Evolutionary conservation across 805 yeast genomes (phyloP).

Genomic region (Dipodascopsis uninucleata): DNA sequence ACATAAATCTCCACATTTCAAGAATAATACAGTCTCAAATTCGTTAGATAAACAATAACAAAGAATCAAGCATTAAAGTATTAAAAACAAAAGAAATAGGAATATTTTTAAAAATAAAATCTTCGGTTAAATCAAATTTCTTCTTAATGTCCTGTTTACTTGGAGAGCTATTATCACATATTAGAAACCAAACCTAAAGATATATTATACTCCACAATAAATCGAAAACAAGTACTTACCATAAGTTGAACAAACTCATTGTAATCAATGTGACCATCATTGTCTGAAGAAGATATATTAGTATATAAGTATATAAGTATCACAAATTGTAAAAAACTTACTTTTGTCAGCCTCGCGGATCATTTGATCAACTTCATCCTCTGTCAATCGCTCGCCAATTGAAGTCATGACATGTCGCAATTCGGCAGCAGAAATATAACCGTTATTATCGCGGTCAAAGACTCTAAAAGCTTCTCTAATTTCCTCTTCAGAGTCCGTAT

Average conservation of each 20-base stretch:
- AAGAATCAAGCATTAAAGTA: too few relatives aligned
- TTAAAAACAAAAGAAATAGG: too few relatives aligned
- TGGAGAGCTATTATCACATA: slow-evolving; percentile 8
- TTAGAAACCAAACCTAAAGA: too few relatives aligned
- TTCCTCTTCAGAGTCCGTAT: slow-evolving; percentile 95
- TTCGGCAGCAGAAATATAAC: slow-evolving; percentile 94
- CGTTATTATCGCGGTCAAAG: slow-evolving; percentile 90
- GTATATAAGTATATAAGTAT: slow-evolving; percentile 5
- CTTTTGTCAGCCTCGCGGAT: slow-evolving; percentile 90
- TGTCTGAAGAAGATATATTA: slow-evolving; percentile 35
- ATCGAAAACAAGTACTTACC: slow-evolving; percentile 17
- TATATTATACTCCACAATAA: too few relatives aligned
- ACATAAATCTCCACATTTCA: too few relatives aligned
- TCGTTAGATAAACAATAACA: too few relatives aligned
- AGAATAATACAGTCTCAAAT: too few relatives aligned
- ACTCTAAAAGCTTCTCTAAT: slow-evolving; percentile 97
- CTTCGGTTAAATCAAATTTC: too few relatives aligned
- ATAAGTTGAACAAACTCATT: slow-evolving; percentile 92
- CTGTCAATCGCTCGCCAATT: slow-evolving; percentile 94
- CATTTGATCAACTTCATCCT: slow-evolving; percentile 97
- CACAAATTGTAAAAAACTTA: slow-evolving; percentile 14
- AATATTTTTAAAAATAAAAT: too few relatives aligned
- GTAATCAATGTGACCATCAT: slow-evolving; percentile 96
- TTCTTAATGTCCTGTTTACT: too few relatives aligned
- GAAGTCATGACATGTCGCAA: slow-evolving; percentile 94